Percentiles rank a stretch among this genome's conserved stretches.
phyloP scores from a whole-genome alignment of 148 eudicot species.

The Rhododendron mucronatum region DNA sequence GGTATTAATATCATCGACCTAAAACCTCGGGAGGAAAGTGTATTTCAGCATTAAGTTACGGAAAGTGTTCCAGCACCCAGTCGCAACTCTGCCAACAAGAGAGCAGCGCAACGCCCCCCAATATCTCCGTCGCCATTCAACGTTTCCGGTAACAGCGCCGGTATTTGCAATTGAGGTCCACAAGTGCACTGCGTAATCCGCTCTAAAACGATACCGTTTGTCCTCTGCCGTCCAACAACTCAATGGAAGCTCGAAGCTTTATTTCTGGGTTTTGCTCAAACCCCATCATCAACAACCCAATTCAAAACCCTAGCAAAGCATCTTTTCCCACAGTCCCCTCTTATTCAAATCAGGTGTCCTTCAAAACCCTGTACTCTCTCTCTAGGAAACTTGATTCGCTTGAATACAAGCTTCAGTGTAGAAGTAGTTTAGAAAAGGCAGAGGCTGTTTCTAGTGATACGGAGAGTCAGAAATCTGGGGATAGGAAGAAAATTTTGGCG shows the following conservation, averaged over 20 bases:
- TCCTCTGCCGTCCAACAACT: not conserved
- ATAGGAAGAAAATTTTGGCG: constrained; percentile 52
- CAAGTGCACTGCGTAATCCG: not conserved
- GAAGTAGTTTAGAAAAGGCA: not conserved
- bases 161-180: not conserved
- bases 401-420: constrained; percentile 9
- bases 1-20: no score
- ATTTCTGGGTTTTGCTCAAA: constrained; percentile 14
- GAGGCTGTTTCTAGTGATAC: constrained; percentile 11
- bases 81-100: not conserved
- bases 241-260: constrained; percentile 36
- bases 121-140: not conserved
- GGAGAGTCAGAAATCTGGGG: constrained; percentile 9
- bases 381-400: not conserved
- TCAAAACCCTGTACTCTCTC: constrained; percentile 2
- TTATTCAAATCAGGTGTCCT: constrained; percentile 4
- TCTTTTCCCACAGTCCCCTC: not conserved
- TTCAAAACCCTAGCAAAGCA: constrained; percentile 14
- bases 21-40: no score
- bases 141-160: not conserved
- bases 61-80: no score
- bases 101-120: not conserved
- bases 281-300: constrained; percentile 8
- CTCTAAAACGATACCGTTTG: not conserved
- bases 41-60: no score